Percentiles rank a stretch among this genome's conserved stretches.
phyloP scores from a whole-genome alignment of 148 eudicot genomes.

The Rhododendron williamsianum region DNA sequence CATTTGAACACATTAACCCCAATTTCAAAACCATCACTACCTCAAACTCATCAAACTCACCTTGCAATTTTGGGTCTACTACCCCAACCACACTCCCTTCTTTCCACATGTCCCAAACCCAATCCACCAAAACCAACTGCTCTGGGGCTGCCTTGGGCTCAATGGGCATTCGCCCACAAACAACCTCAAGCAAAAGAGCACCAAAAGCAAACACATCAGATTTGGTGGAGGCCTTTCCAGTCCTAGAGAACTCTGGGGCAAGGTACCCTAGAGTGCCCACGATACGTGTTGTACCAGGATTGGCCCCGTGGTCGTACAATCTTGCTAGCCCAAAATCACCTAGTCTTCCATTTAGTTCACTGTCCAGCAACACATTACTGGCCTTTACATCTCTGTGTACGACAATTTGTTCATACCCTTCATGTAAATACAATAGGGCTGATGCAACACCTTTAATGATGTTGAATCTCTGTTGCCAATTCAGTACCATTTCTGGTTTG shows the following conservation, averaged over 20 bases:
- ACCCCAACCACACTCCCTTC: constrained; percentile 17
- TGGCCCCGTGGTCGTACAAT: constrained; percentile 47
- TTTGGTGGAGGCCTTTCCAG: constrained; percentile 43
- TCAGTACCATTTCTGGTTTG: constrained; percentile 9
- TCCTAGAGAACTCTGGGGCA: constrained; percentile 45
- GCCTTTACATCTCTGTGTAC: constrained; percentile 62
- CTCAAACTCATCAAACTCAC: constrained; percentile 20
- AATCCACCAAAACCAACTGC: constrained; percentile 31
- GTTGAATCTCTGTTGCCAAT: constrained; percentile 44
- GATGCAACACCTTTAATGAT: constrained; percentile 51
- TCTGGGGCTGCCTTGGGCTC: constrained; percentile 23
- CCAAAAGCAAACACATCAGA: constrained; percentile 56
- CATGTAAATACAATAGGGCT: constrained; percentile 44
- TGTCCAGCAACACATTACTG: constrained; percentile 56
- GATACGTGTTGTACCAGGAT: constrained; percentile 42
- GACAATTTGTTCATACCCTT: constrained; percentile 54
- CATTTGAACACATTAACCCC: constrained; percentile 36
- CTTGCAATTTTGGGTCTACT: constrained; percentile 30
- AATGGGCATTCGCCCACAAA: constrained; percentile 43
- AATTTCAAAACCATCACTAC: constrained; percentile 32
- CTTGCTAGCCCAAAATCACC: constrained; percentile 66
- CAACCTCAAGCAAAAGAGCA: constrained; percentile 35
- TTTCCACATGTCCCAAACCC: constrained; percentile 23
- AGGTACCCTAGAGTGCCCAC: constrained; percentile 62
- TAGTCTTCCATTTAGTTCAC: constrained; percentile 45